Conservation (phyloP, 768 basidiomycete genomes). For the Omphalotus guepiniiformis region DNA sequence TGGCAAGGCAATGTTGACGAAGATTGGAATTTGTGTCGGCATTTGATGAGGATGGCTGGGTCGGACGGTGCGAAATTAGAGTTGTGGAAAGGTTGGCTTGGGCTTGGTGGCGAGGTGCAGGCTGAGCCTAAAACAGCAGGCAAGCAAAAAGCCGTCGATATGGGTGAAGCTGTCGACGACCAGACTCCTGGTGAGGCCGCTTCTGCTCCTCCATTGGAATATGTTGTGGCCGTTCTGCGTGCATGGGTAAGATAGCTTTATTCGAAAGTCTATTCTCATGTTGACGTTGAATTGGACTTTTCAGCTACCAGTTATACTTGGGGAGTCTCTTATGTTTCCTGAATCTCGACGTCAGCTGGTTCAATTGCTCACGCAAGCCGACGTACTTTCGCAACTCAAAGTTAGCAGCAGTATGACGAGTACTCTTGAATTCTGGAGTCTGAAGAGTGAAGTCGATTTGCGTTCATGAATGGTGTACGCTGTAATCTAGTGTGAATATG, state of each 20-base stretch:
- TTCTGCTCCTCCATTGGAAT: slow-evolving; percentile 29
- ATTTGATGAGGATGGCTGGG: slow-evolving; percentile 47
- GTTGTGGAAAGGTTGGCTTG: slow-evolving; percentile 71
- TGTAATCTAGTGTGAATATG: too few relatives aligned
- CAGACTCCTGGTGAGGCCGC: slow-evolving; percentile 18
- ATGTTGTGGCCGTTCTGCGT: slow-evolving; percentile 49
- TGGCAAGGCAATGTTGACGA: slow-evolving; percentile 53
- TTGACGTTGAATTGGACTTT: slow-evolving; percentile 10
- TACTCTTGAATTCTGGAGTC: slow-evolving; percentile 4
- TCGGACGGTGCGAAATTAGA: slow-evolving; percentile 75
- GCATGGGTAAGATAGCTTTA: slow-evolving; percentile 49
- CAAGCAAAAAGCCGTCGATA: slow-evolving; percentile 16
- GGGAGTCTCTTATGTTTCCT: slow-evolving; percentile 60
- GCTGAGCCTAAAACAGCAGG: slow-evolving; percentile 4
- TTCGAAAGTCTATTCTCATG: neutral
- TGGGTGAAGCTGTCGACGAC: slow-evolving; percentile 21
- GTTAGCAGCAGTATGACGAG: neutral
- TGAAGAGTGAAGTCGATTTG: slow-evolving; percentile 1
- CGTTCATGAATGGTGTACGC: too few relatives aligned
- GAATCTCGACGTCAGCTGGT: slow-evolving; percentile 70
- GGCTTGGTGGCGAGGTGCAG: slow-evolving; percentile 40
- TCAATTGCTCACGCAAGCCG: slow-evolving; percentile 45
- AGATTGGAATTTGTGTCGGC: slow-evolving; percentile 58
- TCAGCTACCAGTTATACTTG: slow-evolving; percentile 32
- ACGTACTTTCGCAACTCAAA: slow-evolving; percentile 26